A percentile compares a stretch with the other conserved stretches of the same genome.
These are phyloP conservation scores for Termitomyces sp. DNA, from an alignment of 768 basidiomycete species.

Conservation along the genomic window DNA sequence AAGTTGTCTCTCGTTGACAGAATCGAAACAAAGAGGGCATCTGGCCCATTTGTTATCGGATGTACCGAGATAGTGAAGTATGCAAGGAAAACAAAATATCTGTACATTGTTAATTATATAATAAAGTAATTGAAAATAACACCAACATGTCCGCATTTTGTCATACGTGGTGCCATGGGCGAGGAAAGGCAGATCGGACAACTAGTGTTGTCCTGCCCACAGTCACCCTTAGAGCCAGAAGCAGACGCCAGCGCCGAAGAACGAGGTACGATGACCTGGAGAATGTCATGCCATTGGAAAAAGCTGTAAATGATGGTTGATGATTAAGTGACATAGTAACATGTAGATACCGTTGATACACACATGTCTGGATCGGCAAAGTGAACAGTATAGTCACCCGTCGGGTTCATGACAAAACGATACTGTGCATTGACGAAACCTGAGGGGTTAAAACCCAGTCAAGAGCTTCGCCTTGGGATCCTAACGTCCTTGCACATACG, in stretches of 20 bases:
- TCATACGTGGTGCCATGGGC: conserved; percentile 88
- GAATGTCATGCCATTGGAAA: conserved; percentile 94
- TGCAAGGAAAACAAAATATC: conserved; percentile 95
- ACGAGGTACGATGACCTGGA: conserved; percentile 91
- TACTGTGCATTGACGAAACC: conserved; percentile 97
- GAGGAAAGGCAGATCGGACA: conserved; percentile 97
- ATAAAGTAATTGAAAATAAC: conserved; percentile 4
- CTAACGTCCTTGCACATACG: conserved; percentile 49
- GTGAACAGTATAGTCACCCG: conserved; percentile 88
- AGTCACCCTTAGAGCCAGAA: conserved; percentile 35
- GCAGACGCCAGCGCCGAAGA: conserved; percentile 71
- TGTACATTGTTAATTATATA: conserved; percentile 25
- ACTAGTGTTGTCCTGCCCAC: conserved; percentile 60
- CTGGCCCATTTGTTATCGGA: conserved; percentile 89
- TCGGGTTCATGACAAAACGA: conserved; percentile 92
- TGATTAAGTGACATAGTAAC: not conserved
- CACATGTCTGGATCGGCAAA: conserved; percentile 98
- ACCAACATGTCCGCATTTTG: conserved; percentile 96
- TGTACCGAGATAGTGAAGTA: conserved; percentile 83
- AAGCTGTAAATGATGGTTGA: conserved; percentile 48
- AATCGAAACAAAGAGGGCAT: conserved; percentile 96
- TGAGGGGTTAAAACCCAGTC: conserved; percentile 26
- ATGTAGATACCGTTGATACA: conserved; percentile 20
- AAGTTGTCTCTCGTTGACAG: conserved; percentile 84
- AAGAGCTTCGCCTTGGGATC: conserved; percentile 12